Conservation (phyloP, 768 basidiomycete species). For the Cytidiella melzeri region DNA sequence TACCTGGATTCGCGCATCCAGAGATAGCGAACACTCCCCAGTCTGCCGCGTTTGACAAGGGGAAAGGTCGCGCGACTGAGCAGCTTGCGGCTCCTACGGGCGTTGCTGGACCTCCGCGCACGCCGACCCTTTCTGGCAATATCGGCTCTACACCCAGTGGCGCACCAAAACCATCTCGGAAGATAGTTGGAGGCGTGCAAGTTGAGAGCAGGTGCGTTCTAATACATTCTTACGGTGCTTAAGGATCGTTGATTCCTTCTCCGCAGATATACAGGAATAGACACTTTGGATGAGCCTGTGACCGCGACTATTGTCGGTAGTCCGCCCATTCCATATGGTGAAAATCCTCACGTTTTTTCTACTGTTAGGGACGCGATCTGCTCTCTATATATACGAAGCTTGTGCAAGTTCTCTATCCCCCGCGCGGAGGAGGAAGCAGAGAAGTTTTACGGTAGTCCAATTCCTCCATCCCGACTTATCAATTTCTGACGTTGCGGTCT, state of each 20-base stretch:
- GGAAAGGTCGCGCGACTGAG: constrained; percentile 60
- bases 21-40: constrained; percentile 32
- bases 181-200: constrained; percentile 77
- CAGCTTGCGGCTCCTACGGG: constrained; percentile 40
- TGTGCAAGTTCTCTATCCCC: constrained; percentile 89
- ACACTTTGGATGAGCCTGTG: constrained; percentile 92
- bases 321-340: neutral
- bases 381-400: constrained; percentile 89
- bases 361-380: constrained; percentile 75
- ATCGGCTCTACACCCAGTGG: constrained; percentile 49
- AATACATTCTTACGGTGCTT: neutral
- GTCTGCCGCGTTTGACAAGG: constrained; percentile 52
- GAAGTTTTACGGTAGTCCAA: constrained; percentile 85
- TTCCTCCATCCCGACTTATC: too few species aligned
- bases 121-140: constrained; percentile 55
- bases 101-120: constrained; percentile 23
- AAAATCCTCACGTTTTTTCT: constrained; percentile 6
- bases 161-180: constrained; percentile 41
- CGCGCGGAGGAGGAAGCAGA: constrained; percentile 55
- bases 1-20: constrained; percentile 75
- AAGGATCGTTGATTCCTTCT: too few species aligned
- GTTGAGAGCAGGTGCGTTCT: constrained; percentile 76
- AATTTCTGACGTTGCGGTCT: too few species aligned
- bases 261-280: constrained; percentile 67
- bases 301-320: constrained; percentile 78